Base-by-base conservation (phyloP, 2,329 filamentous ascomycete species). In the Botrytis medusae region DNA sequence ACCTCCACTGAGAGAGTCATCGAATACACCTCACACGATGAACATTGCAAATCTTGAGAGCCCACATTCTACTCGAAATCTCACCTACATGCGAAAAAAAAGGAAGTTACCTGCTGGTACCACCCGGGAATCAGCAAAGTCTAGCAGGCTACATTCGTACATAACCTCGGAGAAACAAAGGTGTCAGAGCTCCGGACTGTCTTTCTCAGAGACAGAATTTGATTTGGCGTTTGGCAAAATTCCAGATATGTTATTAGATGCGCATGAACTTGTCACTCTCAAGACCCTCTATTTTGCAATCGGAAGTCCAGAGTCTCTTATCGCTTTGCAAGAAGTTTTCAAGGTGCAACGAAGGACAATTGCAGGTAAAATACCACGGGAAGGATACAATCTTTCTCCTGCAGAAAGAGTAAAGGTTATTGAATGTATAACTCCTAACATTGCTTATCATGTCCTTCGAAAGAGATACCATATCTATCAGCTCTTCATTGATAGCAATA, bases 281-380 rank as follows among this genome's bases (percentile, higher is more conserved):
- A 74, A 74, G 68, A 62, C 44, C 6, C 57, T 74, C 18, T 74
- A 40, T 51, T 74, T 71, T 54, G 68, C 40, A 51, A 74, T 74
- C 59, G 68, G 61, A 60, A 74, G 68, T 61, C 42, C 40, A 22
- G 68, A 71, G 34, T 74, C 72, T 32, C 68, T 74, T 46, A 60
- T 71, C 4, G 14, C 61, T n/a, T 59, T 74, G 61, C 18, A 74
- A 29, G 40, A 62, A 18, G 22, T 44, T 14, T 48, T 71, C 42
- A 64, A 61, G 7, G n/a, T 46, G 29, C 57, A 63, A 40, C 60
- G 60, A 46, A 34, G 22, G 25, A 61, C 44, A n/a, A 37, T 63
- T 64, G 16, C 59, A 44, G 37, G 59, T 1, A 71, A 64, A 34
- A 34, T 61, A 37, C 44, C 46, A 10, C 20, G 8, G 48, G 37